These are phyloP conservation scores for Pseudisothecium myosuroides DNA, from an alignment of 225 moss, liverwort and hornwort species.

Conservation along the genomic window DNA sequence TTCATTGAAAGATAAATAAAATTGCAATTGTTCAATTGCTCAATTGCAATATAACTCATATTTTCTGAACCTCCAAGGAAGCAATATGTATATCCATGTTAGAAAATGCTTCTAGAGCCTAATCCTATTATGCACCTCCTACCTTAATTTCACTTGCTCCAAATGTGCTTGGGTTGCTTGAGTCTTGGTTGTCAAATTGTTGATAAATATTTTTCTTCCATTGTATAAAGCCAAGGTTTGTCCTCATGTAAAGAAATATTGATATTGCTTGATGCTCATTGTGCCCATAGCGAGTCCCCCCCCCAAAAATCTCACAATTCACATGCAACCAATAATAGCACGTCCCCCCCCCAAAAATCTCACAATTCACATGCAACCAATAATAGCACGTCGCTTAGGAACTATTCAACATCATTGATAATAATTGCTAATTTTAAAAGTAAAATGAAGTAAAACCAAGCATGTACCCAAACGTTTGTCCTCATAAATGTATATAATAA, in stretches of 20 bases:
- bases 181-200: neutral
- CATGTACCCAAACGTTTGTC: neutral
- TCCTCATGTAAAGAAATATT: neutral
- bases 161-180: rapidly evolving
- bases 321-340: neutral
- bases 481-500: too few species aligned
- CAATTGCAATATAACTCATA: too few species aligned
- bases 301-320: neutral
- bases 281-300: neutral
- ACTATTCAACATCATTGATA: too few species aligned
- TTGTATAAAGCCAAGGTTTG: neutral
- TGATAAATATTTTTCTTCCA: neutral
- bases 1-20: neutral
- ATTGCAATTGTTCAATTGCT: too few species aligned
- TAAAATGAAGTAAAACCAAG: neutral
- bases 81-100: rapidly evolving
- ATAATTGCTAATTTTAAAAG: neutral
- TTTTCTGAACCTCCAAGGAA: neutral
- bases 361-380: neutral
- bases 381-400: neutral
- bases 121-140: neutral
- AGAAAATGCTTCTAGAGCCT: neutral
- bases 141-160: neutral
- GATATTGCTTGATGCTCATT: neutral
- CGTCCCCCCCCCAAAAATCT: too few species aligned